Base-by-base conservation (phyloP, 768 basidiomycete genomes). In the Rickenella mellea region DNA sequence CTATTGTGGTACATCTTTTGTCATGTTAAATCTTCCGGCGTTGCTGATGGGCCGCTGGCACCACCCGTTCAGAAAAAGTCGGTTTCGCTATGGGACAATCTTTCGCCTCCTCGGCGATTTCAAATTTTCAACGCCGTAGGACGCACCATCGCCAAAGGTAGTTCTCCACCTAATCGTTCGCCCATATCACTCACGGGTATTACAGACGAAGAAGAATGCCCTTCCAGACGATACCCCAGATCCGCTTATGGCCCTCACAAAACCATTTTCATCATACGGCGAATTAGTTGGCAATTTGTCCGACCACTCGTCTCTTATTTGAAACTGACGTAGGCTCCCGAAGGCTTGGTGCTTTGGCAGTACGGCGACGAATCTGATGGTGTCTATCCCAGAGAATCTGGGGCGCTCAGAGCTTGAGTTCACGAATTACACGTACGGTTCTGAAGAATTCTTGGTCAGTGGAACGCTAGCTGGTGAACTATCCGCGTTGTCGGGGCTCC, bases 391-490 rank as follows among this genome's bases (percentile, higher is more conserved):
- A 80, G 98, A 50, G 83, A 96, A 51, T 73, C 80, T 0, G 94
- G 94, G 6, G 75, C 90, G 25, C 68, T 99, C 25, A 70, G 86
- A 8, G 94, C 93, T 0, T 61, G 61, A 67, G 33, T 93, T 91
- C 55, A 78, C 77, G 2, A 78, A 78, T 38, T 74, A 84, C 49
- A 64, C 74, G 5, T 72, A 74, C 20, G 57, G 62, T 5, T 78
- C 90, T 38, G 82, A 86, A 53, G 91, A 94, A 63, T 87, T 83
- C 2, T 94, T 94, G 91, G 88, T 93, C 0, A 78, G 89, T 3
- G 93, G 92, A 2, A 90, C 91, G 0, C 65, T 97, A 2, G 89
- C 93, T 8, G 94, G 94, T 0, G 94, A 97, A 61, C 60, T 99
- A 40, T 82, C 88, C 0, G 86, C 84, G 27, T 64, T 99, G 10